Base-by-base conservation (phyloP, 352 stramenopile genomes). In the Globisporangium nunn region DNA sequence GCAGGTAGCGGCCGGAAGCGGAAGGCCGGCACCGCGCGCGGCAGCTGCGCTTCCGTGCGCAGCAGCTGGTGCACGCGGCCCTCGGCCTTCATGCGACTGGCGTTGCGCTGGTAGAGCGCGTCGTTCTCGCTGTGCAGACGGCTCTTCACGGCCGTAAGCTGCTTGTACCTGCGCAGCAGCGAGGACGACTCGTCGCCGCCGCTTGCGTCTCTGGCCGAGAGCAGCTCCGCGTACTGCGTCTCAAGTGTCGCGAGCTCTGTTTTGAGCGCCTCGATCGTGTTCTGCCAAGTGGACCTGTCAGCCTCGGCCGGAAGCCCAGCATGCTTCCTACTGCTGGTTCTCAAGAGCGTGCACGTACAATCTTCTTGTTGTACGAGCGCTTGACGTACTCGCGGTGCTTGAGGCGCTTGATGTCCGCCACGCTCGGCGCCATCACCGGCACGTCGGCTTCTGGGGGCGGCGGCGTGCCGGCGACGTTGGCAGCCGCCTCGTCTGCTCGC, bases 321-420 rank as follows among this genome's bases (percentile, higher is more conserved):
- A 23, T 11, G 29, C 5, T 23, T 23, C 23, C 23, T 23, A 23
- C 23, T 23, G 23, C 23, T 23, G 23, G 23, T 23, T 23, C 23
- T 23, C 23, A 35, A 4, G 2, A 1, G 2, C 10, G n/a, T 8
- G 54, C 31, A 75, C 68, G 59, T 77, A 87, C 78, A 50, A 84
- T 68, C 49, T 89, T 87, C 69, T 86, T 85, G 44, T 76, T 80
- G 66, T 89, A 87, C 45, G 75, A 87, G 55, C 74, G 76, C 50
- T 81, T 81, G 47, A 87, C 78, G 61, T 87, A 86, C 54, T 84
- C 74, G 53, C 76, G 74, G 45, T 89, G 78, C 54, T 72, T 75
- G 39, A 86, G 70, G 10, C 76, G 74, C 71, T 85, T 88, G 29
- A 54, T 61, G 54, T 81, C 72, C 17, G 67, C 68, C 31, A 57